phyloP scores from a whole-genome alignment of 2,329 filamentous ascomycete species.

The Xylariaceae sp. region DNA sequence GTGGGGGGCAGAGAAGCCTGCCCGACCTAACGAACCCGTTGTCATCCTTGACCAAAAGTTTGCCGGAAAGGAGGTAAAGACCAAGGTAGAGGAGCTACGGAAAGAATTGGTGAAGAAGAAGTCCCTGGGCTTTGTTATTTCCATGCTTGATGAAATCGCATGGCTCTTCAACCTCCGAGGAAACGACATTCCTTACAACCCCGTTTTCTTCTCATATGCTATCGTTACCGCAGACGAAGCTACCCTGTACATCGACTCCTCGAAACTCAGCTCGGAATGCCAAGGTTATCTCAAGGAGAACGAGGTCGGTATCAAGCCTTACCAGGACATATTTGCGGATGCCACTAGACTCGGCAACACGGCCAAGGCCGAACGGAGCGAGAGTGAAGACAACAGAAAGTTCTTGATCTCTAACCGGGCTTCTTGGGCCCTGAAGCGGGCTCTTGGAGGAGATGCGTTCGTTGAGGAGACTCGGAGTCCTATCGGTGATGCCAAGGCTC shows the following conservation, averaged over 20 bases:
- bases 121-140: conserved; percentile 79
- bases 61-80: conserved; percentile 73
- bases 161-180: conserved; percentile 98
- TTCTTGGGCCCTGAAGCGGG: conserved; percentile 87
- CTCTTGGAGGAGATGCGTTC: conserved; percentile 76
- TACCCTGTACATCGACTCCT: conserved; percentile 77
- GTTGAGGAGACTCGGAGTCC: conserved; percentile 86
- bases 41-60: conserved; percentile 66
- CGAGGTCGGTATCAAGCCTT: conserved; percentile 72
- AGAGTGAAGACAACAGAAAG: conserved; percentile 47
- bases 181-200: conserved; percentile 94
- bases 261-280: conserved; percentile 66
- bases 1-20: conserved; percentile 73
- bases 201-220: conserved; percentile 97
- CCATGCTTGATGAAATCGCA: conserved; percentile 92
- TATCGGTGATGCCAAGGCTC: conserved; percentile 82
- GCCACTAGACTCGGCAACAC: conserved; percentile 57
- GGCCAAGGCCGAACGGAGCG: conserved; percentile 31
- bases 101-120: conserved; percentile 91
- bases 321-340: conserved; percentile 74
- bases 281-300: conserved; percentile 63
- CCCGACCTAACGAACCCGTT: conserved; percentile 69
- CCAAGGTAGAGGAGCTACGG: conserved; percentile 81
- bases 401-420: conserved; percentile 83
- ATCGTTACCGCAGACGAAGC: conserved; percentile 72